Base-by-base conservation (phyloP, 306 rosid species). In the Aeschynomene evenia region DNA sequence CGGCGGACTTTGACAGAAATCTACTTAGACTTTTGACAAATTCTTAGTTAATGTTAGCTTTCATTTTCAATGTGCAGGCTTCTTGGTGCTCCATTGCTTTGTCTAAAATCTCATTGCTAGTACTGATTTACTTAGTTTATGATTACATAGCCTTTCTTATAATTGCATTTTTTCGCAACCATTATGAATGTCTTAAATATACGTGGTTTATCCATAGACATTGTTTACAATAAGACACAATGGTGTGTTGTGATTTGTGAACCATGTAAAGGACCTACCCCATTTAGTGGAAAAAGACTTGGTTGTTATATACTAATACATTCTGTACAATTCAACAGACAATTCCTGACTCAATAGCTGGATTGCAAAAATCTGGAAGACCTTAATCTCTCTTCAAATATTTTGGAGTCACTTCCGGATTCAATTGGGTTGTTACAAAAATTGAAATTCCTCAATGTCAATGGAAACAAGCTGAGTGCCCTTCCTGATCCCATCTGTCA, bases 401-500 rank as follows among this genome's bases (percentile, higher is more conserved):
- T 74, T 15, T 78, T 94, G 87, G 88, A 64, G 55, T 70, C 86
- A 5, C 78, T 94, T 74, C 99, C 99, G 0, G 95, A 94, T 75
- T 74, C 97, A 13, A 91, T 94, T 74, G 99, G 99, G 33, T 71
- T 87, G 84, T 68, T 94, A 69, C 95, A 85, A 15, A 87, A 75
- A 52, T 70, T 94, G 84, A 94, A 85, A 76, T 46, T 88, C 50
- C 88, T 94, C 63, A 87, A 73, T 83, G 89, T 87, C 80, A 81
- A 87, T 1, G 92, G 81, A 67, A 94, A 94, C 92, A 91, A 87
- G 85, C 80, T 94, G 23, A 51, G 26, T 42, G 73, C 87, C 52
- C 91, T 94, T 83, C 99, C 99, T 45, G 95, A 94, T 68, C 5
- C 95, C 60, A 85, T 94, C 73, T 84, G 88, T 77, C 91, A 82